Conservation (phyloP, 2,329 filamentous ascomycete species). For the Sordariomycetes sp. region DNA sequence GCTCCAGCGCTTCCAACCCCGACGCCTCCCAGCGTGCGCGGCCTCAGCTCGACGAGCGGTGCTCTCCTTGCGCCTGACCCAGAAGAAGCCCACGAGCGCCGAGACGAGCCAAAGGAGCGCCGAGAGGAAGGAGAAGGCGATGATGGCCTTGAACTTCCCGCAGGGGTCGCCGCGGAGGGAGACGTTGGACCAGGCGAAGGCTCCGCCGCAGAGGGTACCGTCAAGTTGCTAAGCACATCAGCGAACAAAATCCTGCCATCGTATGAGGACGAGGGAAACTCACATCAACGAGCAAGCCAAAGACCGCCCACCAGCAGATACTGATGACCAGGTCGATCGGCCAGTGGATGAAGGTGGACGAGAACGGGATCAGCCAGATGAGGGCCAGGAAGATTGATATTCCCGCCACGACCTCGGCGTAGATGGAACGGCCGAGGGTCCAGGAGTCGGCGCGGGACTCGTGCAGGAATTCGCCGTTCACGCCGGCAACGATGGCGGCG, state of each 20-base stretch:
- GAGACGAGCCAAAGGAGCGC: slow-evolving; percentile 63
- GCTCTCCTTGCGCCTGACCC: slow-evolving; percentile 34
- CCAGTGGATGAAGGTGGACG: slow-evolving; percentile 58
- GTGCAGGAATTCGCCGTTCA: slow-evolving; percentile 59
- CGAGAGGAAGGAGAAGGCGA: slow-evolving; percentile 64
- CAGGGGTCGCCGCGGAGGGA: slow-evolving; percentile 42
- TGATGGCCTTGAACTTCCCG: slow-evolving; percentile 58
- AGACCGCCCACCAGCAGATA: slow-evolving; percentile 60
- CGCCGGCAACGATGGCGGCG: slow-evolving; percentile 61
- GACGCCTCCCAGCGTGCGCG: slow-evolving; percentile 17
- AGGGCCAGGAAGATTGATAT: slow-evolving; percentile 60
- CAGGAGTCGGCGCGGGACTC: slow-evolving; percentile 36
- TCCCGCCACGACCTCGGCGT: slow-evolving; percentile 62
- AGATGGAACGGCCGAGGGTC: slow-evolving; percentile 59
- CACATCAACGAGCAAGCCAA: slow-evolving; percentile 56
- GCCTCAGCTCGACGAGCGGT: slow-evolving; percentile 14
- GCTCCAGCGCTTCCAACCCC: slow-evolving; percentile 33
- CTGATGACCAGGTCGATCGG: slow-evolving; percentile 62
- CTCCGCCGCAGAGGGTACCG: slow-evolving; percentile 39
- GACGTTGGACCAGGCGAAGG: slow-evolving; percentile 53
- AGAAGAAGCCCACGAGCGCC: slow-evolving; percentile 46
- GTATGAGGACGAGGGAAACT: too few relatives aligned
- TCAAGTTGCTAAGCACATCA: slow-evolving; percentile 21
- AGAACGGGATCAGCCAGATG: slow-evolving; percentile 66
- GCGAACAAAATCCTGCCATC: not conserved